These are phyloP conservation scores for Entoloma clypeatum DNA, from an alignment of 1,284 basidiomycete genomes.

Conservation along the genomic window DNA sequence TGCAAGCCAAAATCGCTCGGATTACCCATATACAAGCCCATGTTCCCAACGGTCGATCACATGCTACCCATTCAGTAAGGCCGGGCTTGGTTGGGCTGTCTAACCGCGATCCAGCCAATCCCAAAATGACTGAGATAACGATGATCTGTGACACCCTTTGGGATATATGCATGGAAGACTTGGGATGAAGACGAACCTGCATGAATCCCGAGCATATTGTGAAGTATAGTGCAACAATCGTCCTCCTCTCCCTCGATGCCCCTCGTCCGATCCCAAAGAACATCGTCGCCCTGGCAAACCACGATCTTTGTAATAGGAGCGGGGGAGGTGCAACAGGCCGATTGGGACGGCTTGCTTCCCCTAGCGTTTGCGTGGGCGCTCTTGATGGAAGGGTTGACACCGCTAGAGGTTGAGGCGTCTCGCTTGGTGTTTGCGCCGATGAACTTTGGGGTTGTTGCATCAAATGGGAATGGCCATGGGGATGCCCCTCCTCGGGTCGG, in stretches of 20 bases:
- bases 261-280: conserved; percentile 57
- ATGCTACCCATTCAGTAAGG: conserved; percentile 61
- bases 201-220: conserved; percentile 49
- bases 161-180: conserved; percentile 4
- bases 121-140: conserved; percentile 51
- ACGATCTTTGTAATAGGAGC: conserved; percentile 19
- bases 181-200: conserved; percentile 44
- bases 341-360: not conserved
- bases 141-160: conserved; percentile 38
- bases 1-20: conserved; percentile 49
- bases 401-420: too few relatives aligned
- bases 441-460: conserved; percentile 14
- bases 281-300: conserved; percentile 33
- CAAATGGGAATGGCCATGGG: conserved; percentile 13
- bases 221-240: conserved; percentile 54
- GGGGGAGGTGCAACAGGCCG: not conserved
- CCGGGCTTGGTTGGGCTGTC: conserved; percentile 44
- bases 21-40: conserved; percentile 72
- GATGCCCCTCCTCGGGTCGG: conserved; percentile 10
- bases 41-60: conserved; percentile 60
- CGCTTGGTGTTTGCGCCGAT: too few relatives aligned
- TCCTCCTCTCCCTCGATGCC: conserved; percentile 52
- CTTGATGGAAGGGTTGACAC: not conserved
- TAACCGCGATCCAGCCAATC: conserved; percentile 42
- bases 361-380: conserved; percentile 4